phyloP scores from a whole-genome alignment of 257 asterid genomes.

The Ilex aquifolium region DNA sequence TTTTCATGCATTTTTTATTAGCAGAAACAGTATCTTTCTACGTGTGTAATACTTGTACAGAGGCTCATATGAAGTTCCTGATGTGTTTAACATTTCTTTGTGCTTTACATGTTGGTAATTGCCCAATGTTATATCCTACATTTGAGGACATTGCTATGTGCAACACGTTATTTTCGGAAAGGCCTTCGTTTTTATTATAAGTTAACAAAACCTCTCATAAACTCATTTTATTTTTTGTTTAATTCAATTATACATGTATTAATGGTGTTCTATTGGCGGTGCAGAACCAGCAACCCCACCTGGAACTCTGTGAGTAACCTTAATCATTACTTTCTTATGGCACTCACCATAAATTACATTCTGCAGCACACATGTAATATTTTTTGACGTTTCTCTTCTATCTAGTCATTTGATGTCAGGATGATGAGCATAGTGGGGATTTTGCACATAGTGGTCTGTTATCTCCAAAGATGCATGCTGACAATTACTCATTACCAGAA shows the following conservation, averaged over 20 bases:
- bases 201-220: background rate
- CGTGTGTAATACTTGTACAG: too few species aligned
- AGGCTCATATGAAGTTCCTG: too few species aligned
- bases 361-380: conserved; percentile 8
- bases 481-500: background rate
- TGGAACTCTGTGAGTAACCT: conserved; percentile 90
- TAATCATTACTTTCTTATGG: conserved; percentile 18
- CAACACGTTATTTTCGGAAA: too few species aligned
- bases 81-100: too few species aligned
- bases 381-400: conserved; percentile 4
- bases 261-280: conserved; percentile 24
- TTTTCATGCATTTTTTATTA: too few species aligned
- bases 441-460: background rate
- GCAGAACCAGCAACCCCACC: conserved; percentile 79
- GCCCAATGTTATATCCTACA: too few species aligned
- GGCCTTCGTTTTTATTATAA: too few species aligned
- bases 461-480: background rate
- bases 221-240: conserved; percentile 4
- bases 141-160: too few species aligned
- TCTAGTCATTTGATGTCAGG: conserved; percentile 6
- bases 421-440: background rate
- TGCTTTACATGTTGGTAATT: too few species aligned
- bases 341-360: conserved; percentile 1
- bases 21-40: too few species aligned
- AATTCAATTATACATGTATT: conserved; percentile 9